Conservation (phyloP, 1,284 basidiomycete species). For the Trametes pubescens region DNA sequence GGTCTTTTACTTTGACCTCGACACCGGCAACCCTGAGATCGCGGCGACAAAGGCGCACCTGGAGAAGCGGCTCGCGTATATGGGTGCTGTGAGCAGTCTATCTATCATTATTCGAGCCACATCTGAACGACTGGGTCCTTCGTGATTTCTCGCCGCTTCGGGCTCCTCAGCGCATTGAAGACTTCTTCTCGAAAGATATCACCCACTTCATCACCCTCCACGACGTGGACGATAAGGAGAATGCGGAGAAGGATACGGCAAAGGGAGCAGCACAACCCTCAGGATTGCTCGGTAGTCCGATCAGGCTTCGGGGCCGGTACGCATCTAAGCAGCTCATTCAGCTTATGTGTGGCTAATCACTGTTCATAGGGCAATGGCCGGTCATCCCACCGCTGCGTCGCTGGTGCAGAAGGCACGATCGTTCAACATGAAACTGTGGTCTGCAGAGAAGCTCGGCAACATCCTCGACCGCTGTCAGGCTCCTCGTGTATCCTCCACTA, state of each 20-base stretch:
- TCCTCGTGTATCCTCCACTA: slow-evolving; percentile 39
- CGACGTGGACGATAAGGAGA: slow-evolving; percentile 70
- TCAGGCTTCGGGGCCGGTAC: slow-evolving; percentile 67
- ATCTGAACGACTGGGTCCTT: not conserved
- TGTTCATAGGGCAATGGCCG: slow-evolving; percentile 7
- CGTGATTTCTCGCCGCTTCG: not conserved
- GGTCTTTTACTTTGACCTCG: slow-evolving; percentile 86
- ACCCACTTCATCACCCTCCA: slow-evolving; percentile 83
- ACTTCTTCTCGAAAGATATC: slow-evolving; percentile 87
- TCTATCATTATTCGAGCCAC: not conserved
- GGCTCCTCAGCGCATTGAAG: slow-evolving; percentile 69
- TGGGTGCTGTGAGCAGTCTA: slow-evolving; percentile 79
- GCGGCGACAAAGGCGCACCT: slow-evolving; percentile 56
- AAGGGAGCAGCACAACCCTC: slow-evolving; percentile 30
- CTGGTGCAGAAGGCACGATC: slow-evolving; percentile 80
- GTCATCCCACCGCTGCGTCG: slow-evolving; percentile 44
- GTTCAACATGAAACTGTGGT: slow-evolving; percentile 93
- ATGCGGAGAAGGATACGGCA: slow-evolving; percentile 47
- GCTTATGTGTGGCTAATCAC: not conserved
- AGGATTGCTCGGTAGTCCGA: slow-evolving; percentile 65
- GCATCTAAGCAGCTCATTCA: slow-evolving; percentile 32
- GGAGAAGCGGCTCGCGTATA: slow-evolving; percentile 62
- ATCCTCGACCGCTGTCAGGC: slow-evolving; percentile 70
- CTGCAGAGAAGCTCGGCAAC: slow-evolving; percentile 74
- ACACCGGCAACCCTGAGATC: slow-evolving; percentile 61